A percentile compares a stretch with the other conserved stretches of the same genome.
Evolutionary conservation across 139 green algal species (phyloP).

Genomic region (Chlamydomonas schloesseri): DNA sequence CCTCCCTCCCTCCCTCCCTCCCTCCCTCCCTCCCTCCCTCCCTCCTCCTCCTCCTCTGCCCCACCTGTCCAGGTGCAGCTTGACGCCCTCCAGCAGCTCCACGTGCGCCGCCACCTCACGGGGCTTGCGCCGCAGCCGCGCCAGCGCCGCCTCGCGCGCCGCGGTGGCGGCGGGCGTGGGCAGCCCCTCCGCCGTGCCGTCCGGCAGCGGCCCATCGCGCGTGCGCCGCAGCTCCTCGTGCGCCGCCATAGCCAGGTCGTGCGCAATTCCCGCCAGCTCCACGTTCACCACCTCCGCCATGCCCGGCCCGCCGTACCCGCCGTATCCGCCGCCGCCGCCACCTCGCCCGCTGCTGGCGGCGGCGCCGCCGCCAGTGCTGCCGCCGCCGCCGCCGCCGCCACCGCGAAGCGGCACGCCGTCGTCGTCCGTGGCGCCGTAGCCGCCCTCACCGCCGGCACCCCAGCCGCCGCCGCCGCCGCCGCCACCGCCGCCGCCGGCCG

Average conservation of each 20-base stretch:
- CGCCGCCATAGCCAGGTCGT: constrained; percentile 32
- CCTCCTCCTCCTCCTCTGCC: too few relatives aligned
- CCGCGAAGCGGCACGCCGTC: not conserved
- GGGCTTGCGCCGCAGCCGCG: constrained; percentile 30
- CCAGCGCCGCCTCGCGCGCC: constrained; percentile 28
- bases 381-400: not conserved
- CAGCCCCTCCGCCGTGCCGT: constrained; percentile 41
- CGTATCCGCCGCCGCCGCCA: not conserved
- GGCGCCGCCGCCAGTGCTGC: not conserved
- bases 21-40: too few relatives aligned
- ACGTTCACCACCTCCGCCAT: constrained; percentile 32
- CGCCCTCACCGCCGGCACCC: not conserved
- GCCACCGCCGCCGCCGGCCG: not conserved
- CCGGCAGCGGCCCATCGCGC: constrained; percentile 41
- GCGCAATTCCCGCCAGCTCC: constrained; percentile 35
- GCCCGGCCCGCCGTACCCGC: not conserved
- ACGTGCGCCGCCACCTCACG: constrained; percentile 37
- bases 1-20: too few relatives aligned
- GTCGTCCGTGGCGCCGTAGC: not conserved
- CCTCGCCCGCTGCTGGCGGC: not conserved
- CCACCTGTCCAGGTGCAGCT: constrained; percentile 32
- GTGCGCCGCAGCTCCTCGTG: constrained; percentile 33
- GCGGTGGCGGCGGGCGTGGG: constrained; percentile 15
- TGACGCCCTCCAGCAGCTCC: constrained; percentile 40
- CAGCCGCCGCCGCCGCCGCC: not conserved